These are phyloP conservation scores for Rutstroemia sp. DNA, from an alignment of 2,329 filamentous ascomycete genomes.

Conservation along the genomic window DNA sequence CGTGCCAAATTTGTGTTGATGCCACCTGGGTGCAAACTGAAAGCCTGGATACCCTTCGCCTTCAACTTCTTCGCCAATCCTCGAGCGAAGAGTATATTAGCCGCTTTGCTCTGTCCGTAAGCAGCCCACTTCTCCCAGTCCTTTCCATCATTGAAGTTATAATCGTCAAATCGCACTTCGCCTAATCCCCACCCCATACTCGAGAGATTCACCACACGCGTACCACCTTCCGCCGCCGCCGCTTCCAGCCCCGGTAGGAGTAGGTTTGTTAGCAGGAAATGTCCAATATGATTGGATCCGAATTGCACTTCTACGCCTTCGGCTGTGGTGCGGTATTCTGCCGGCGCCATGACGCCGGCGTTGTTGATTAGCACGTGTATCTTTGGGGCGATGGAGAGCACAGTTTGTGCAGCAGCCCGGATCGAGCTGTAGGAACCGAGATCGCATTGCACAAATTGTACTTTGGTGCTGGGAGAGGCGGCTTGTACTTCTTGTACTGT, in stretches of 20 bases:
- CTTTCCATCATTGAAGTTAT: constrained; percentile 16
- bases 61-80: constrained; percentile 23
- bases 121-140: constrained; percentile 29
- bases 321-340: constrained; percentile 22
- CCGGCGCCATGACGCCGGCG: constrained; percentile 18
- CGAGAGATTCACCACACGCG: constrained; percentile 1
- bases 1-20: not conserved
- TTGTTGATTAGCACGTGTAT: constrained; percentile 34
- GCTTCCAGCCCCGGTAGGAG: constrained; percentile 37
- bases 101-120: constrained; percentile 33
- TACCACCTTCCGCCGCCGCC: not conserved
- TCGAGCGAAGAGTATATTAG: constrained; percentile 31
- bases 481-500: constrained; percentile 6
- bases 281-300: constrained; percentile 43
- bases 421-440: constrained; percentile 34
- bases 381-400: constrained; percentile 29
- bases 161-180: constrained; percentile 12
- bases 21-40: constrained; percentile 28
- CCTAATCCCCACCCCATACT: constrained; percentile 2
- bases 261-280: constrained; percentile 46
- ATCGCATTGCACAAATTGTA: constrained; percentile 19
- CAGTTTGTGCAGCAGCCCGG: constrained; percentile 31
- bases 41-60: constrained; percentile 22
- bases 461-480: constrained; percentile 6
- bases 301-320: constrained; percentile 45